Evolutionary conservation across 768 basidiomycete species (phyloP).

Genomic region (Leccinum uliginosum): DNA sequence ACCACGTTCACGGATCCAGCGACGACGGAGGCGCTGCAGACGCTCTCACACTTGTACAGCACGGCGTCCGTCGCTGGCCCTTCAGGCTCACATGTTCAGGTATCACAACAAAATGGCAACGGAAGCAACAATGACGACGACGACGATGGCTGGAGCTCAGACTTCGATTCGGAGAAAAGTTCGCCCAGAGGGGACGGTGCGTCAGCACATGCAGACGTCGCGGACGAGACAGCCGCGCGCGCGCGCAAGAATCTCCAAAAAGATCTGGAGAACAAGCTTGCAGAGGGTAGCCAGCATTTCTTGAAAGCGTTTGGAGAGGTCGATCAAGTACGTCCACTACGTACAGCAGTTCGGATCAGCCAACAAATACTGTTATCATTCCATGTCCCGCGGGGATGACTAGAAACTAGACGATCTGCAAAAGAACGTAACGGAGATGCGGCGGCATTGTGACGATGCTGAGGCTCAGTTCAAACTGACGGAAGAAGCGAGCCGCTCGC

Average conservation of each 20-base stretch:
- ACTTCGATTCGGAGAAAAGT: constrained; percentile 11
- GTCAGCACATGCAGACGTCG: constrained; percentile 26
- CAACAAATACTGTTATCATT: neutral
- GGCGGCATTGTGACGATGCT: constrained; percentile 75
- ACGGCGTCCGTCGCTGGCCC: constrained; percentile 16
- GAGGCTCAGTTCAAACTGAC: constrained; percentile 72
- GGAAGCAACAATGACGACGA: constrained; percentile 27
- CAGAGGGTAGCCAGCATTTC: constrained; percentile 79
- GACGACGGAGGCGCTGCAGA: constrained; percentile 75
- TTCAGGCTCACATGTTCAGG: neutral
- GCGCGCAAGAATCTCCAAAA: constrained; percentile 77
- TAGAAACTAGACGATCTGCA: constrained; percentile 86
- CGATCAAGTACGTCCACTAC: constrained; percentile 64
- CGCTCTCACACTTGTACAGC: constrained; percentile 77
- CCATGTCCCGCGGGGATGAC: neutral
- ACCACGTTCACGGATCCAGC: constrained; percentile 74
- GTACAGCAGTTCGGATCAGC: neutral
- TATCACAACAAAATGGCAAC: constrained; percentile 19
- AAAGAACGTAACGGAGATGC: constrained; percentile 75
- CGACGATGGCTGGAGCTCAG: constrained; percentile 24
- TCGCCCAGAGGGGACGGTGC: constrained; percentile 8
- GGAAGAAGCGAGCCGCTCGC: constrained; percentile 67
- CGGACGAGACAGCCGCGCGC: constrained; percentile 63
- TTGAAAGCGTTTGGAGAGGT: constrained; percentile 83
- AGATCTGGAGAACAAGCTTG: constrained; percentile 81